Evolutionary conservation across 331 rosid genomes (phyloP).

Genomic region (Saraca asoca): DNA sequence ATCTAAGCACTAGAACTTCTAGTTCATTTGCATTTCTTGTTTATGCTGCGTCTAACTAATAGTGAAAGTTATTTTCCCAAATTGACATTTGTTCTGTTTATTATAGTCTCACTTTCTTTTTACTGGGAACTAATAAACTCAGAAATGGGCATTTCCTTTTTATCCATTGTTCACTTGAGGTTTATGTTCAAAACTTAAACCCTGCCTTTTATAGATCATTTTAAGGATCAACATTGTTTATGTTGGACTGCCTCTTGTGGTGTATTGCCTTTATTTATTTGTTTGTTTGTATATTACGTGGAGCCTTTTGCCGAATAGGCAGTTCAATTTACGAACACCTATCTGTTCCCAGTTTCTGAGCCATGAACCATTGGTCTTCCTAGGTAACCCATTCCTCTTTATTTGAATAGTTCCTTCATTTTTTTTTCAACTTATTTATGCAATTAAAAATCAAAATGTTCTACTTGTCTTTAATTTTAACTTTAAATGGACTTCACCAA

Average conservation of each 20-base stretch:
- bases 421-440: not conserved
- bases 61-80: too few relatives aligned
- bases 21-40: too few relatives aligned
- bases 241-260: not conserved
- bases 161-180: too few relatives aligned
- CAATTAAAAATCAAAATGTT: not conserved
- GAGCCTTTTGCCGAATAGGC: not conserved
- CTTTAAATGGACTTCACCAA: not conserved
- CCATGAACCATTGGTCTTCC: not conserved
- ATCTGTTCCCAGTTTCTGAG: not conserved
- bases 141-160: not conserved
- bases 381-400: not conserved
- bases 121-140: not conserved
- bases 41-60: not conserved
- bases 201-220: not conserved
- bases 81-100: not conserved
- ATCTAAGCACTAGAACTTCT: not conserved
- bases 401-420: not conserved
- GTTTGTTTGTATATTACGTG: too few relatives aligned
- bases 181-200: too few relatives aligned
- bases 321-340: not conserved
- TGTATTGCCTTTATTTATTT: not conserved
- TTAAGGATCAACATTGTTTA: not conserved
- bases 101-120: not conserved
- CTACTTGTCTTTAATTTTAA: not conserved